Evolutionary conservation across 2,329 filamentous ascomycete genomes (phyloP).

Genomic region (Chalara sp.): DNA sequence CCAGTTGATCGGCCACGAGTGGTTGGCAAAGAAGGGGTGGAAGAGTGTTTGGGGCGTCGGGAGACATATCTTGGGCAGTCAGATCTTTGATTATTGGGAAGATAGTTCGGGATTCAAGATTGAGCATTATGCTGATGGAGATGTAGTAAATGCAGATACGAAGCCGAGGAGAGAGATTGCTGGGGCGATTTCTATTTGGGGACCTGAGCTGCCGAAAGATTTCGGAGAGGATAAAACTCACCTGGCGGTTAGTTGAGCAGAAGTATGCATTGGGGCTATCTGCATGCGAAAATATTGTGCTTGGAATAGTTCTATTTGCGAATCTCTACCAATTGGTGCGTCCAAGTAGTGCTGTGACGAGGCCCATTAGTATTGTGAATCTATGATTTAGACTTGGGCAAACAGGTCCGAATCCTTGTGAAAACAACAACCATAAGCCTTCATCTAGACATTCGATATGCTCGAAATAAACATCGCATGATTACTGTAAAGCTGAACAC

Average conservation of each 20-base stretch:
- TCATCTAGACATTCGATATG: no score
- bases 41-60: conserved; percentile 63
- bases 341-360: no score
- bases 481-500: no score
- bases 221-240: not conserved
- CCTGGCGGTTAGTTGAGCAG: not conserved
- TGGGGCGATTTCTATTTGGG: conserved; percentile 19
- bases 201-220: conserved; percentile 1
- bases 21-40: conserved; percentile 55
- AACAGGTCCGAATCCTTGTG: no score
- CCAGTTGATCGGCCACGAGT: conserved; percentile 63
- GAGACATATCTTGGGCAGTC: conserved; percentile 55
- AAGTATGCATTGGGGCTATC: not conserved
- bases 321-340: no score
- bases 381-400: no score
- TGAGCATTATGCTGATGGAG: conserved; percentile 65
- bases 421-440: no score
- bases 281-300: not conserved
- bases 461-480: no score
- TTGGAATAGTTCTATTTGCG: no score
- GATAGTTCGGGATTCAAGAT: conserved; percentile 55
- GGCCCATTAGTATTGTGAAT: no score
- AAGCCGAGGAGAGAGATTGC: conserved; percentile 29
- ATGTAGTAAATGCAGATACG: conserved; percentile 52
- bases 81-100: conserved; percentile 22